Conservation (phyloP, 345 rosid species). For the Geranium brycei region DNA sequence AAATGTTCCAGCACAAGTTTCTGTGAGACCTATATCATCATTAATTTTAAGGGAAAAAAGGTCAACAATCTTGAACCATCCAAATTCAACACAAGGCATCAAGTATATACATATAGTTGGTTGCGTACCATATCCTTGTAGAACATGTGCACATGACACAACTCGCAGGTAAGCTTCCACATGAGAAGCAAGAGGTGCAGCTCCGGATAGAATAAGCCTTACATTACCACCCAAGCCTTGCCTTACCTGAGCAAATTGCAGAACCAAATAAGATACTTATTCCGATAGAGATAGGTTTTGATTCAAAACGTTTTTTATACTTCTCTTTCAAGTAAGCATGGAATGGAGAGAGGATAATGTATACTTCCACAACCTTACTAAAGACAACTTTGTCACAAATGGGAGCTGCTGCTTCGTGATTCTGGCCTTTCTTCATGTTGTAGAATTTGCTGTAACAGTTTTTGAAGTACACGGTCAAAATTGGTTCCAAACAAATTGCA, state of each 20-base stretch:
- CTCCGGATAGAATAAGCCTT: slow-evolving; percentile 87
- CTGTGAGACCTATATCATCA: slow-evolving; percentile 61
- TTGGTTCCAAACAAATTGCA: background rate
- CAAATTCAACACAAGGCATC: background rate
- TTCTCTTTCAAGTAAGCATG: too few relatives aligned
- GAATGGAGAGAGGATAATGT: background rate
- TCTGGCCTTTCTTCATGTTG: slow-evolving; percentile 50
- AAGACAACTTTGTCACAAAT: slow-evolving; percentile 78
- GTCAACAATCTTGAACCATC: background rate
- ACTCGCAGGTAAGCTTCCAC: slow-evolving; percentile 85
- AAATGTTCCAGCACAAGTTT: slow-evolving; percentile 90
- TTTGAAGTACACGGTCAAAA: background rate
- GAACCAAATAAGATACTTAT: slow-evolving; percentile 5
- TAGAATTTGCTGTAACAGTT: slow-evolving; percentile 43
- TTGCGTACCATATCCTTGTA: slow-evolving; percentile 88
- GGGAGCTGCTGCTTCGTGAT: slow-evolving; percentile 66
- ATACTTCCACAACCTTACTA: slow-evolving; percentile 40
- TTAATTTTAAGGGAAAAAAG: too few relatives aligned
- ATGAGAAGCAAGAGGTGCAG: slow-evolving; percentile 80
- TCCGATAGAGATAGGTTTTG: background rate
- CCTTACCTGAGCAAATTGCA: slow-evolving; percentile 45
- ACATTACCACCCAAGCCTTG: slow-evolving; percentile 89
- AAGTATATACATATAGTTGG: background rate
- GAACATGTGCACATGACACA: slow-evolving; percentile 88
- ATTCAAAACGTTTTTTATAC: background rate